A percentile compares a stretch with the other conserved stretches of the same genome.
Conservation (phyloP, 495 filamentous ascomycete genomes). For the Neurospora pannonica region DNA sequence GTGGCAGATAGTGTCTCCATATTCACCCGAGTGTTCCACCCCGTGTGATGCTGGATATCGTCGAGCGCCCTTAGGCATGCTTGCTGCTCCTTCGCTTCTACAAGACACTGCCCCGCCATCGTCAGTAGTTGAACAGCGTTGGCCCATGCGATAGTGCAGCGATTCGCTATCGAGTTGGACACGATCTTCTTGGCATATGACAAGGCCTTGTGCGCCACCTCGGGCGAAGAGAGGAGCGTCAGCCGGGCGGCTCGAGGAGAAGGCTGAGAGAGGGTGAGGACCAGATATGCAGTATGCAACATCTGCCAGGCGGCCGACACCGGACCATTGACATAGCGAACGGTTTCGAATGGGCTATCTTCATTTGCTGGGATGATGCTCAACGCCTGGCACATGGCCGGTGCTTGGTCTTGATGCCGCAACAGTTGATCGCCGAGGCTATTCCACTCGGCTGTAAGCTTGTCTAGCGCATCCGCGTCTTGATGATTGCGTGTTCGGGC, state of each 20-base stretch:
- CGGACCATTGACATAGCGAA: neutral
- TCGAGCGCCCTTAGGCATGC: neutral
- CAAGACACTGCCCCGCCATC: neutral
- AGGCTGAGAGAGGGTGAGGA: neutral
- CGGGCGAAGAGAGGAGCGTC: neutral
- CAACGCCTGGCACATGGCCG: neutral
- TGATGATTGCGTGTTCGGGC: neutral
- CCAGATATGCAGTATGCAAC: neutral
- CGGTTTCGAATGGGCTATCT: neutral
- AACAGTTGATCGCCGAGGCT: neutral
- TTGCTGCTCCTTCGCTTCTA: neutral
- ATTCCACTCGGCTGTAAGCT: neutral
- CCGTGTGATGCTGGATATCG: neutral
- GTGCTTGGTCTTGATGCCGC: neutral
- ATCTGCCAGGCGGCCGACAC: neutral
- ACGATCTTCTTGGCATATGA: neutral
- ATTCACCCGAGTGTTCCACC: neutral
- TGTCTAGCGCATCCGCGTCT: neutral
- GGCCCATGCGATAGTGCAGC: neutral
- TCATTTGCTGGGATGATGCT: neutral
- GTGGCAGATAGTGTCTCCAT: neutral
- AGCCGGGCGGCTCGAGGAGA: neutral
- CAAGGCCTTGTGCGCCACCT: neutral
- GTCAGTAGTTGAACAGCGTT: neutral
- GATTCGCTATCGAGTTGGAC: neutral